Evolutionary conservation across 208 protist species (phyloP).

Genomic region (Endotrypanum monterogeii): DNA sequence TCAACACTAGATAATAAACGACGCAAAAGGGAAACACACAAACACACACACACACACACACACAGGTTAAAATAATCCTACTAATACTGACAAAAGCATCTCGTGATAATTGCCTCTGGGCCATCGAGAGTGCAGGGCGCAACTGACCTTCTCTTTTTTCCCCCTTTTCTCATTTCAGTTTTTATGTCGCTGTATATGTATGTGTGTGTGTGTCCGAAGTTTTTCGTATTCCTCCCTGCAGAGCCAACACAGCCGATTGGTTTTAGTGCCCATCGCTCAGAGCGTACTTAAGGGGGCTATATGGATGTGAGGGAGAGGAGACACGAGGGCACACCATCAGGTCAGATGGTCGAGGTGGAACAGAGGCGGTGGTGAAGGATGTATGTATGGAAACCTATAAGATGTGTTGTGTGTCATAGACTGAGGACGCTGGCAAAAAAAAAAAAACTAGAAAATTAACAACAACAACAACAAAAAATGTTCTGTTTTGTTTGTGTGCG

Average conservation of each 20-base stretch:
- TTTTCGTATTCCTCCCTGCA: too few species aligned
- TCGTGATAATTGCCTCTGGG: too few species aligned
- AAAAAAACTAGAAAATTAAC: too few species aligned
- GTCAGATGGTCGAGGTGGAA: not conserved
- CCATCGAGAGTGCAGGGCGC: too few species aligned
- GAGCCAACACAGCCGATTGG: not conserved
- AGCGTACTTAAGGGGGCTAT: not conserved
- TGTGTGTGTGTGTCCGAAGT: too few species aligned
- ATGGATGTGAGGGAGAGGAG: not conserved
- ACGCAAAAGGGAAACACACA: not conserved
- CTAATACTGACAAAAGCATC: too few species aligned
- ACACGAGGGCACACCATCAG: not conserved
- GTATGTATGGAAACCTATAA: not conserved
- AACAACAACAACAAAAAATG: too few species aligned
- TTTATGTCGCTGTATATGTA: too few species aligned
- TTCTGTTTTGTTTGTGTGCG: too few species aligned
- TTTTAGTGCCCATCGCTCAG: not conserved
- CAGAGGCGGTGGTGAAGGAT: not conserved
- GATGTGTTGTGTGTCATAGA: too few species aligned
- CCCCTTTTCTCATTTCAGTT: not conserved
- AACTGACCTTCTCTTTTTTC: not conserved
- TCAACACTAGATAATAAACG: not conserved
- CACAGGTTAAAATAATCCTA: too few species aligned
- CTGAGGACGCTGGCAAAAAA: too few species aligned
- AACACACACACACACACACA: not conserved